Evolutionary conservation across 1,284 basidiomycete species (phyloP).

Genomic region (Cryptococcus maquisensis): DNA sequence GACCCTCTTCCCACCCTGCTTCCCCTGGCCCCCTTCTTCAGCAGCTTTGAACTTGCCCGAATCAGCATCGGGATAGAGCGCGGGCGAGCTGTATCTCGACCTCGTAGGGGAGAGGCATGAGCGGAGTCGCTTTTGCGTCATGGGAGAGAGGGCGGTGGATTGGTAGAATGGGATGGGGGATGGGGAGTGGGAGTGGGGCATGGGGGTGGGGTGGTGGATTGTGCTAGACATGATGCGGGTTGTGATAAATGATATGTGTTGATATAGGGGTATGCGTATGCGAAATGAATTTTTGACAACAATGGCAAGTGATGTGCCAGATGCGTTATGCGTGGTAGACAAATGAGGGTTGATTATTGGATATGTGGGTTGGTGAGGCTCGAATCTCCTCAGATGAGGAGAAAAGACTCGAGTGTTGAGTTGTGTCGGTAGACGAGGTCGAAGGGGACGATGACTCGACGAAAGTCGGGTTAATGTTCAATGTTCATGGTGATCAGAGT

Average conservation of each 20-base stretch:
- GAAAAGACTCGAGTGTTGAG: not conserved
- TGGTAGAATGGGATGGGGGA: not conserved
- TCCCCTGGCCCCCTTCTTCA: slow-evolving; percentile 12
- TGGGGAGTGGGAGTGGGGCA: not conserved
- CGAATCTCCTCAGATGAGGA: not conserved
- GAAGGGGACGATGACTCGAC: not conserved
- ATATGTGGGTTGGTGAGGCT: not conserved
- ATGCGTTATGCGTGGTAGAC: not conserved
- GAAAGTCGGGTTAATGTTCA: slow-evolving; percentile 3
- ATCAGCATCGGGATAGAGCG: slow-evolving; percentile 7
- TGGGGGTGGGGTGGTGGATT: not conserved
- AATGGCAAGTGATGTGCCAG: not conserved
- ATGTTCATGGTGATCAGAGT: slow-evolving; percentile 7
- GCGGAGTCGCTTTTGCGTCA: slow-evolving; percentile 31
- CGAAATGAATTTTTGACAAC: not conserved
- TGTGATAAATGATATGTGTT: not conserved
- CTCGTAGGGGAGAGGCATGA: slow-evolving; percentile 41
- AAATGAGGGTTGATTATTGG: not conserved
- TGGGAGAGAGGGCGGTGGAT: not conserved
- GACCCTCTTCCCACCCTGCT: slow-evolving; percentile 15
- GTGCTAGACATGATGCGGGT: not conserved
- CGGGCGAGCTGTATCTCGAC: slow-evolving; percentile 13
- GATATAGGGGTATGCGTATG: not conserved
- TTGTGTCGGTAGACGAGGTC: not conserved
- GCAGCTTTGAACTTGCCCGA: slow-evolving; percentile 19